These are phyloP conservation scores for Canavalia gladiata DNA, from an alignment of 306 rosid genomes.

Conservation along the genomic window DNA sequence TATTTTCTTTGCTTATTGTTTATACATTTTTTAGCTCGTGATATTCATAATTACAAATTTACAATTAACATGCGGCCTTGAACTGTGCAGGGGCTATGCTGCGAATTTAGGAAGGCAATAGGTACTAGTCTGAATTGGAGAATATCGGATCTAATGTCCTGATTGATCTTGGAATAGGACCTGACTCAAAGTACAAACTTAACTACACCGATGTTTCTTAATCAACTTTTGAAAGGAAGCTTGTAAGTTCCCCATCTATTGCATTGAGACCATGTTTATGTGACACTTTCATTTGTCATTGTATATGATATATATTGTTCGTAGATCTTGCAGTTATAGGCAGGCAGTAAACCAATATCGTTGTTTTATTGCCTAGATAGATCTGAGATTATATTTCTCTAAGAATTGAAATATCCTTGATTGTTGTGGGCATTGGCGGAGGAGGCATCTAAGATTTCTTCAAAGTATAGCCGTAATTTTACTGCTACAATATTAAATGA, in stretches of 20 bases:
- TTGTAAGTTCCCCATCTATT: neutral
- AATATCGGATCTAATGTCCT: neutral
- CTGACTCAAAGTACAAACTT: neutral
- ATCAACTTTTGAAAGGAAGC: neutral
- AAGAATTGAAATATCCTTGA: neutral
- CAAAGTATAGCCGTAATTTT: neutral
- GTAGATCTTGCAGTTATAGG: neutral
- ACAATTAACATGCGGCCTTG: neutral
- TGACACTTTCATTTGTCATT: neutral
- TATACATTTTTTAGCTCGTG: neutral
- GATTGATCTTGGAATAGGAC: neutral
- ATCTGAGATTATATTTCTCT: neutral
- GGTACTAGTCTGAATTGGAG: neutral
- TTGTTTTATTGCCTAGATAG: neutral
- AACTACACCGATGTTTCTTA: neutral
- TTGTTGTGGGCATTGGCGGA: neutral
- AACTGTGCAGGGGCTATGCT: constrained; percentile 11
- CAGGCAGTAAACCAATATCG: neutral
- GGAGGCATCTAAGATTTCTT: neutral
- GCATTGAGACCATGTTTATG: neutral
- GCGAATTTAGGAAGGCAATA: constrained; percentile 4
- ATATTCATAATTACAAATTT: constrained; percentile 14
- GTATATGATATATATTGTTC: neutral
- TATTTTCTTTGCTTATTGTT: neutral
- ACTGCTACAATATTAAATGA: neutral